phyloP scores from a whole-genome alignment of 257 asterid species.

The Solanum rostratum region DNA sequence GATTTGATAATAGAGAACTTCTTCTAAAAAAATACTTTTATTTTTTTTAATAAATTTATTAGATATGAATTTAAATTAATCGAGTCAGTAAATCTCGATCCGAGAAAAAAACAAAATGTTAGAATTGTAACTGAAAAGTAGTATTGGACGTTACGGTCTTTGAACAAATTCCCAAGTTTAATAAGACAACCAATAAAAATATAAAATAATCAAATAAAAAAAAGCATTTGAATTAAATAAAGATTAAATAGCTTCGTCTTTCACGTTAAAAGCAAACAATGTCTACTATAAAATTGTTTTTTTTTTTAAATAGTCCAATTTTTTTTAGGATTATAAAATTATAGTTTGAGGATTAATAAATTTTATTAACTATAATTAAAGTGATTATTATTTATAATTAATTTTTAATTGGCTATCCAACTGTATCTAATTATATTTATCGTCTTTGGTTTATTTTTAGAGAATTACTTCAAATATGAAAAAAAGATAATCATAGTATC shows the following conservation, averaged over 20 bases:
- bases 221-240: background rate
- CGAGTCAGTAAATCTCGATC: background rate
- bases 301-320: too few species aligned
- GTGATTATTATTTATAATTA: too few species aligned
- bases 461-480: too few species aligned
- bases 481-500: too few species aligned
- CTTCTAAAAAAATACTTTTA: background rate
- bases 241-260: background rate
- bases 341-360: too few species aligned
- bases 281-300: background rate
- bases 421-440: too few species aligned
- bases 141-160: background rate
- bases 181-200: background rate
- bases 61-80: background rate
- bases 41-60: too few species aligned
- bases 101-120: background rate
- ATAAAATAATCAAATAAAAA: background rate
- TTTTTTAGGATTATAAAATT: too few species aligned
- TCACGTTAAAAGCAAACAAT: background rate
- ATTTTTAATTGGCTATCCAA: too few species aligned
- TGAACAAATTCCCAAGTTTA: background rate
- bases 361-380: too few species aligned
- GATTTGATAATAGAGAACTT: background rate
- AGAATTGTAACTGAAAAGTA: background rate
- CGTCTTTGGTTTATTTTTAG: too few species aligned